Percentiles rank a stretch among this genome's conserved stretches.
These are phyloP conservation scores for Ceratocystis harringtonii DNA, from an alignment of 2,329 filamentous ascomycete species.

Conservation along the genomic window DNA sequence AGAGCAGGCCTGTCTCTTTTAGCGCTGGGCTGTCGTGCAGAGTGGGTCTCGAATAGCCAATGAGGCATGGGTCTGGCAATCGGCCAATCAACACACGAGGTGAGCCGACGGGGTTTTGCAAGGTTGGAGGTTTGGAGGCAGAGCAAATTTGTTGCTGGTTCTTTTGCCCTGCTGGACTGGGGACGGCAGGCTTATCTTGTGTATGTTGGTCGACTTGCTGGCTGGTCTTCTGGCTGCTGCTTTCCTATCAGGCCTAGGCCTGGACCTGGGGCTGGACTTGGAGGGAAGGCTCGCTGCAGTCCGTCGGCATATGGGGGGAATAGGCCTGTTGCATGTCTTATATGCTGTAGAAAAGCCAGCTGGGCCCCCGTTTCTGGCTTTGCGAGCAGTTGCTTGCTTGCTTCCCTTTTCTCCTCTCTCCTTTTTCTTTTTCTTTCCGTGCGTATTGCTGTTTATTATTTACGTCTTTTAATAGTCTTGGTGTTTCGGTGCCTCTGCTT, in stretches of 20 bases:
- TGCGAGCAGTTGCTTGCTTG: background rate
- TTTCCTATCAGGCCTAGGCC: too few relatives aligned
- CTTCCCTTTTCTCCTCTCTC: background rate
- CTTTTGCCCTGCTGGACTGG: too few relatives aligned
- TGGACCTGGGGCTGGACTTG: background rate
- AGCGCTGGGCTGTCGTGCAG: constrained; percentile 15
- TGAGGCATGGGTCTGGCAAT: background rate
- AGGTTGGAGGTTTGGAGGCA: background rate
- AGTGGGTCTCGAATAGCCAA: constrained; percentile 14
- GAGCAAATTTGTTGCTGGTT: background rate
- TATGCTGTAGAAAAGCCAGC: background rate
- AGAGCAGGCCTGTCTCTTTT: background rate
- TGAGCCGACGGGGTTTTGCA: background rate
- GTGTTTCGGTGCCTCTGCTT: background rate
- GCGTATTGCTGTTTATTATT: background rate
- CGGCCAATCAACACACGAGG: constrained; percentile 6
- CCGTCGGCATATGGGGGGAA: too few relatives aligned
- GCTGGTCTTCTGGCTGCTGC: too few relatives aligned
- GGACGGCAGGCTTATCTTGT: too few relatives aligned
- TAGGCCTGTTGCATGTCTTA: too few relatives aligned
- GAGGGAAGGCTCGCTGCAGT: background rate
- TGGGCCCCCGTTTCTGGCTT: constrained; percentile 12
- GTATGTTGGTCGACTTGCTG: too few relatives aligned
- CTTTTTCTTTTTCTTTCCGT: background rate
- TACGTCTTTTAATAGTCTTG: background rate